Base-by-base conservation (phyloP, 2,329 filamentous ascomycete genomes). In the Neofusicoccum laricinum region DNA sequence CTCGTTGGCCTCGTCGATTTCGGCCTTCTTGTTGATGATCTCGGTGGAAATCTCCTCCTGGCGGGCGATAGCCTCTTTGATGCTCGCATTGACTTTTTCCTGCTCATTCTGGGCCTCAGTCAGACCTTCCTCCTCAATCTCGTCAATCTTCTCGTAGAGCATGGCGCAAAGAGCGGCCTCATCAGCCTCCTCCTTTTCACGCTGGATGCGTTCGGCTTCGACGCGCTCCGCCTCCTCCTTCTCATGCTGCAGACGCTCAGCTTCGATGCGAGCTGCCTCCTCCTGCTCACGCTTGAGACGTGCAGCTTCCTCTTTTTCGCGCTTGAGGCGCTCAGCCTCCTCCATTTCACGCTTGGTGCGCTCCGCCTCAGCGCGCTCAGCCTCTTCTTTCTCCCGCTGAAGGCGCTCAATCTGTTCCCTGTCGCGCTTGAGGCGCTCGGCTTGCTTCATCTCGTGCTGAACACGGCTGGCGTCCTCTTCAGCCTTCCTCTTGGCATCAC, bases 181-280 rank as follows among this genome's bases (percentile, higher is more conserved):
- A 15, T 59, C 38, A 2, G 41, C 41, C 41, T 43, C 41, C n/a
- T n/a, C n/a, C 41, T 43, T 43, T 7, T 50, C n/a, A 8, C 17
- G 46, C 34, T 63, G 19, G 61, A 55, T 25, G 30, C 25, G 50
- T 17, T 55, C 50, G 4, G 1, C 32, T 19, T 62, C 25, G 25
- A n/a, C 32, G 25, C 48, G 61, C 45, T 49, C 59, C 7, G 45
- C 45, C n/a, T 62, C 43, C 15, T 36, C 58, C 45, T 62, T n/a
- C 30, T 62, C 58, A 12, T 10, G 34, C 17, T 55, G 15, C n/a
- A 43, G 10, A 12, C n/a, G 46, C 19, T 63, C 30, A 10, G 21
- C 17, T 45, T 63, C 55, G 19, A 61, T 1, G 41, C 40, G 57
- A 12, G 50, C 59, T 3, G n/a, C 41, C 25, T 62, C 45, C 25